Evolutionary conservation across 306 rosid species (phyloP).

Genomic region (Cicer chorassanicum): DNA sequence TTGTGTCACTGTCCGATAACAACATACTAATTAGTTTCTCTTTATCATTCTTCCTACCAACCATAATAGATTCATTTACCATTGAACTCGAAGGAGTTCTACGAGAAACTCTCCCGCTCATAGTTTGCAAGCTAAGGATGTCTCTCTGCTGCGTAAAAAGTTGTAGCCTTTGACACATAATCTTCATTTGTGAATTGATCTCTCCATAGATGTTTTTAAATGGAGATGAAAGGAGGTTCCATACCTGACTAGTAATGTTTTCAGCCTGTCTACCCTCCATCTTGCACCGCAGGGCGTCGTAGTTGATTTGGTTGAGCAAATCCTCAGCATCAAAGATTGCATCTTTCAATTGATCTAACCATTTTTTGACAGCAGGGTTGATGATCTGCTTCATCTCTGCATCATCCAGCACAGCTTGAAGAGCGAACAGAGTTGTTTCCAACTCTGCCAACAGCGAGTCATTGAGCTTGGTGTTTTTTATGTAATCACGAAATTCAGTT

Average conservation of each 20-base stretch:
- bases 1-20: background rate
- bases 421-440: background rate
- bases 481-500: background rate
- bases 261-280: background rate
- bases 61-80: constrained; percentile 15
- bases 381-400: constrained; percentile 9
- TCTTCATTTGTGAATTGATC: constrained; percentile 44
- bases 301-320: background rate
- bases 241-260: constrained; percentile 37
- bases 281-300: background rate
- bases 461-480: background rate
- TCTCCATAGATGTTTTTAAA: constrained; percentile 39
- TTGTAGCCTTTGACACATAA: constrained; percentile 28
- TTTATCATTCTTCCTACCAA: constrained; percentile 45
- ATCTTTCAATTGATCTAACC: constrained; percentile 36
- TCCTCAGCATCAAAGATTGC: constrained; percentile 20
- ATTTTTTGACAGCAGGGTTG: background rate
- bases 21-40: constrained; percentile 1
- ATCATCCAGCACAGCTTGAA: constrained; percentile 12
- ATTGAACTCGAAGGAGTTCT: constrained; percentile 12
- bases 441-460: constrained; percentile 1
- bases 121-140: constrained; percentile 46
- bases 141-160: constrained; percentile 43
- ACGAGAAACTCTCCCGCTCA: background rate
- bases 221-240: constrained; percentile 48